Conservation (phyloP, 768 basidiomycete species). For the Lyophyllum decastes region DNA sequence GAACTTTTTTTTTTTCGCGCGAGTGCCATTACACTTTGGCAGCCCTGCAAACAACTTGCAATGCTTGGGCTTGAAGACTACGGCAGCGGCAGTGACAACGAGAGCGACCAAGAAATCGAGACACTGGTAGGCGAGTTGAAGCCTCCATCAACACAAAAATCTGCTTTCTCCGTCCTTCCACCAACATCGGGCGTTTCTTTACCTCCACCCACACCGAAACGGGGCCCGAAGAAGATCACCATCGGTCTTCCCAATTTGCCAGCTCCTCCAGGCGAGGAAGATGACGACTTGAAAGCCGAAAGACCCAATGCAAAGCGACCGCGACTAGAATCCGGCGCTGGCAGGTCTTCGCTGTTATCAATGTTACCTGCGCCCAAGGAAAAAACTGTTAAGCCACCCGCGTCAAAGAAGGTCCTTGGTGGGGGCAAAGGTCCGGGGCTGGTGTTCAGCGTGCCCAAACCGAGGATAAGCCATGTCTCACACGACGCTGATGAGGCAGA, state of each 20-base stretch:
- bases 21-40: too few relatives aligned
- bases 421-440: constrained; percentile 61
- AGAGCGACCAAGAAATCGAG: constrained; percentile 36
- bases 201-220: constrained; percentile 39
- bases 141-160: constrained; percentile 5
- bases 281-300: constrained; percentile 38
- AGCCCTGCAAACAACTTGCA: neutral
- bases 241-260: constrained; percentile 56
- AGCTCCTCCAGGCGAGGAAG: constrained; percentile 33
- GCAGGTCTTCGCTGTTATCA: constrained; percentile 62
- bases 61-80: constrained; percentile 83
- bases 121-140: constrained; percentile 6
- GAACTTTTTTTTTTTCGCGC: too few relatives aligned
- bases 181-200: constrained; percentile 18
- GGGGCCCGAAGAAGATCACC: constrained; percentile 56
- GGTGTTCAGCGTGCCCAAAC: constrained; percentile 49
- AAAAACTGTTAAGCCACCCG: constrained; percentile 39
- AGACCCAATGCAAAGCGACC: constrained; percentile 62
- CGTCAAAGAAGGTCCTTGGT: constrained; percentile 61
- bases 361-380: constrained; percentile 81
- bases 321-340: constrained; percentile 54
- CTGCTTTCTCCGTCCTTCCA: constrained; percentile 26
- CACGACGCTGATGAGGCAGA: constrained; percentile 26
- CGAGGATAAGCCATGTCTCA: neutral
- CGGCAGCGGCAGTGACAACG: constrained; percentile 70